These are phyloP conservation scores for Neofusicoccum cordaticola DNA, from an alignment of 2,329 filamentous ascomycete genomes.

Conservation along the genomic window DNA sequence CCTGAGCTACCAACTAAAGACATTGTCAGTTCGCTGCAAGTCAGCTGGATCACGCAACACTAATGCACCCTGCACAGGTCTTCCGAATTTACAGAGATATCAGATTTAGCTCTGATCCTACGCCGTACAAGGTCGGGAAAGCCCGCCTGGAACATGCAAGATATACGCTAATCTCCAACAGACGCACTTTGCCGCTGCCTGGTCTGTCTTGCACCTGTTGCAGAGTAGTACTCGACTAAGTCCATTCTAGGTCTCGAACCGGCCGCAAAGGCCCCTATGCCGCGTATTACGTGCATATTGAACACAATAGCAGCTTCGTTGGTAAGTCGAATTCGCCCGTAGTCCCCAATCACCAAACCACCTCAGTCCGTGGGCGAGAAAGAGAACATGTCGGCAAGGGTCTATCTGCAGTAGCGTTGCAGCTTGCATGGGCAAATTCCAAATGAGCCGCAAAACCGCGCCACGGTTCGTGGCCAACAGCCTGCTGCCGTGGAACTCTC, in stretches of 20 bases:
- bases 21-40: conserved; percentile 49
- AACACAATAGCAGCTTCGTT: conserved; percentile 67
- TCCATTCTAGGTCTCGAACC: conserved; percentile 64
- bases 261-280: conserved; percentile 85
- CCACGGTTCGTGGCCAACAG: neutral
- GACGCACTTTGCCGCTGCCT: conserved; percentile 81
- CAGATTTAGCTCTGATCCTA: conserved; percentile 78
- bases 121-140: conserved; percentile 73
- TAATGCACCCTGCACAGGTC: conserved; percentile 44
- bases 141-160: conserved; percentile 13
- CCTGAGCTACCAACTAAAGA: conserved; percentile 85
- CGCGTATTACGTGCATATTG: conserved; percentile 81
- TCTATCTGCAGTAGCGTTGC: conserved; percentile 15
- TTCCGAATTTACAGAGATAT: conserved; percentile 88
- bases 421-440: conserved; percentile 16
- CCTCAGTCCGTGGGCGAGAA: conserved; percentile 2
- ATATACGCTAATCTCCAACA: conserved; percentile 34
- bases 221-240: conserved; percentile 14
- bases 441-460: conserved; percentile 17
- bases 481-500: neutral
- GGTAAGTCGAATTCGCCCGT: conserved; percentile 50
- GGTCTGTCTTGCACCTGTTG: conserved; percentile 45
- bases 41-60: conserved; percentile 3
- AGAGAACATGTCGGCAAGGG: conserved; percentile 11
- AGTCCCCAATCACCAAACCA: conserved; percentile 11